Percentiles rank a stretch among this genome's conserved stretches.
Evolutionary conservation across 106 monocot species (phyloP).

Genomic region (Allium sativum): DNA sequence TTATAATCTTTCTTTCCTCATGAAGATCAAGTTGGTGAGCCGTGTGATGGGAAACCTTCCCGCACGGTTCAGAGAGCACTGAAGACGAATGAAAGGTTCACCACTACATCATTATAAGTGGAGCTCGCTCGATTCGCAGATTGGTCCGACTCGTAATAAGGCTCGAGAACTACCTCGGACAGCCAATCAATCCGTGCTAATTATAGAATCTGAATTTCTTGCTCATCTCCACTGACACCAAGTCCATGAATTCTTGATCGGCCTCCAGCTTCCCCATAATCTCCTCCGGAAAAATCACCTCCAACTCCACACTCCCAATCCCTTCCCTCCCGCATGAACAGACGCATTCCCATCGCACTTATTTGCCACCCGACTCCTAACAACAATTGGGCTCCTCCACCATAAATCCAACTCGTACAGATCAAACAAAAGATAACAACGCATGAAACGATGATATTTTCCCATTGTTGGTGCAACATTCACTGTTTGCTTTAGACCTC

Average conservation of each 20-base stretch:
- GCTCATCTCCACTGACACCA: conserved; percentile 4
- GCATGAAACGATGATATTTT: conserved; percentile 41
- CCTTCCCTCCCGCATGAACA: conserved; percentile 13
- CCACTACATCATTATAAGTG: too few relatives aligned
- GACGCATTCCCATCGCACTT: conserved; percentile 32
- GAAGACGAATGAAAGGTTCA: too few relatives aligned
- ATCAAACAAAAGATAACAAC: conserved; percentile 30
- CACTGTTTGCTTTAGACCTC: conserved; percentile 29
- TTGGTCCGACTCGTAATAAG: too few relatives aligned
- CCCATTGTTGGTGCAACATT: not conserved
- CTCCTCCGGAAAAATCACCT: conserved; percentile 17
- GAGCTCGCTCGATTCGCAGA: too few relatives aligned
- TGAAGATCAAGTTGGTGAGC: too few relatives aligned
- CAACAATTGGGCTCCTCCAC: conserved; percentile 33
- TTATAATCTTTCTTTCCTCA: too few relatives aligned
- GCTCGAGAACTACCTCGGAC: too few relatives aligned
- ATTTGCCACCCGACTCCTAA: conserved; percentile 24
- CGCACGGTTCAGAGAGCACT: too few relatives aligned
- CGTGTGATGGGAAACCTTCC: too few relatives aligned
- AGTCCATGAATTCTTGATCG: conserved; percentile 34
- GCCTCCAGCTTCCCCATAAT: not conserved
- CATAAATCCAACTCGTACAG: conserved; percentile 49
- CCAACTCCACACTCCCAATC: conserved; percentile 28
- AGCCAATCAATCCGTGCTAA: too few relatives aligned
- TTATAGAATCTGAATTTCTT: too few relatives aligned